Conservation (phyloP, 805 yeast genomes). For the Myxozyma melibiosi region DNA sequence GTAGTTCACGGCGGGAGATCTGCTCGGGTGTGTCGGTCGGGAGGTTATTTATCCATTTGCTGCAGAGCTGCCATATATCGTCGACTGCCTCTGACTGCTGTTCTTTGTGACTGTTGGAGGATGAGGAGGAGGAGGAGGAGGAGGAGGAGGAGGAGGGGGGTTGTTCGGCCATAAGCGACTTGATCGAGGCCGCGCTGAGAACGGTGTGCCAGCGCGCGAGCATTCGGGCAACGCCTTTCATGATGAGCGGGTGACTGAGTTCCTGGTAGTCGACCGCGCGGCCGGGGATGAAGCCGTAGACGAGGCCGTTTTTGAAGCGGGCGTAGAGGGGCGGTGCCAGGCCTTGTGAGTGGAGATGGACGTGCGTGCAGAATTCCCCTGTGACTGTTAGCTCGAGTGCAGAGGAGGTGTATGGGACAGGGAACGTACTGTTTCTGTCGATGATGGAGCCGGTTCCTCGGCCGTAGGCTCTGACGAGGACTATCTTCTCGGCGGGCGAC, state of each 20-base stretch:
- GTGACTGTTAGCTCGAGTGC: background rate
- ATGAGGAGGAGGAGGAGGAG: conserved; percentile 48
- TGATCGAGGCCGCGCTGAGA: conserved; percentile 51
- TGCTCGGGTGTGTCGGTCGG: conserved; percentile 48
- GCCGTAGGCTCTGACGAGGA: conserved; percentile 70
- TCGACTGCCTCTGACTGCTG: conserved; percentile 39
- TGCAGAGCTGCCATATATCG: conserved; percentile 62
- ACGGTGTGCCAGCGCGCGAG: conserved; percentile 71
- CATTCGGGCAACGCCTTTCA: conserved; percentile 62
- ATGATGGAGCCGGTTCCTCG: conserved; percentile 71
- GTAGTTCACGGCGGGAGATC: conserved; percentile 45
- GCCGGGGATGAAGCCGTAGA: conserved; percentile 71
- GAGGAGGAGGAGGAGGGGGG: background rate
- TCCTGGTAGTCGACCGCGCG: conserved; percentile 60
- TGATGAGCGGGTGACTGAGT: conserved; percentile 51
- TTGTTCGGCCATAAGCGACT: conserved; percentile 37
- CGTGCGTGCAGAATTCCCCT: conserved; percentile 67
- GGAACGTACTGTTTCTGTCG: conserved; percentile 59
- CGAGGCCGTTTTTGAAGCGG: conserved; percentile 69
- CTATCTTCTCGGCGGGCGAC: conserved; percentile 14
- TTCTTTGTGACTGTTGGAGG: background rate
- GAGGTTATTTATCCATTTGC: conserved; percentile 63
- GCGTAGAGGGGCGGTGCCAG: conserved; percentile 73
- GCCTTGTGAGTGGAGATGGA: conserved; percentile 57
- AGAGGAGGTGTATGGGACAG: background rate